These are phyloP conservation scores for Phytophthora lateralis DNA, from an alignment of 352 stramenopile species.

Conservation along the genomic window DNA sequence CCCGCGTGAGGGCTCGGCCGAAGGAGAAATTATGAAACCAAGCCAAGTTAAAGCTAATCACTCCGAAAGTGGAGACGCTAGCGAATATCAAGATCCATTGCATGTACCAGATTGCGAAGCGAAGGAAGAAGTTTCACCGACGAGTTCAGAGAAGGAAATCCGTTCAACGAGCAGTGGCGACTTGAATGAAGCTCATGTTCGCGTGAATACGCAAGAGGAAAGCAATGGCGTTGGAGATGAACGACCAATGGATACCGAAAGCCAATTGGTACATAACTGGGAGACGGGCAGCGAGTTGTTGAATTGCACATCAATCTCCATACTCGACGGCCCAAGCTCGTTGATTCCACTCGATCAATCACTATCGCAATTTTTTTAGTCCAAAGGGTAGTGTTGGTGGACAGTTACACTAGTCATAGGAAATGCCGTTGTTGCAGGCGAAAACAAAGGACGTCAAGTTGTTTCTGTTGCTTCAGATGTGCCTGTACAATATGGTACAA, in stretches of 20 bases:
- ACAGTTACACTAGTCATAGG: no score
- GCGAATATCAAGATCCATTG: constrained; percentile 2
- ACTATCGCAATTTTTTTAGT: constrained; percentile 24
- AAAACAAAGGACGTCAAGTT: no score
- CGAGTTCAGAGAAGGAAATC: neutral
- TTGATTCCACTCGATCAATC: constrained; percentile 34
- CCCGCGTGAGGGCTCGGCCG: neutral
- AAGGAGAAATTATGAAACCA: neutral
- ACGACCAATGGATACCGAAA: constrained; percentile 31
- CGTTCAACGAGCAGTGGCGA: neutral
- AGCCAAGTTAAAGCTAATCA: neutral
- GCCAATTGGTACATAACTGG: constrained; percentile 33
- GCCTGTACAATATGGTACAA: no score
- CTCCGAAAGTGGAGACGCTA: neutral
- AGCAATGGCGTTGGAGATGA: constrained; percentile 16
- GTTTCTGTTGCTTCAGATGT: no score
- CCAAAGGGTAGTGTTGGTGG: no score
- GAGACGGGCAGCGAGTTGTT: constrained; percentile 24
- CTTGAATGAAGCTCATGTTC: neutral
- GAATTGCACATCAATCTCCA: constrained; percentile 33
- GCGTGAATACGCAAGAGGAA: neutral
- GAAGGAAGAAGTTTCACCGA: neutral
- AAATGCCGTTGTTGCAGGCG: no score
- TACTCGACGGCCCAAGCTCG: constrained; percentile 39
- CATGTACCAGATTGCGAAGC: neutral